A percentile compares a stretch with the other conserved stretches of the same genome.
Conservation (phyloP, 1,139 yeast genomes). For the Fermentozyma sake region DNA sequence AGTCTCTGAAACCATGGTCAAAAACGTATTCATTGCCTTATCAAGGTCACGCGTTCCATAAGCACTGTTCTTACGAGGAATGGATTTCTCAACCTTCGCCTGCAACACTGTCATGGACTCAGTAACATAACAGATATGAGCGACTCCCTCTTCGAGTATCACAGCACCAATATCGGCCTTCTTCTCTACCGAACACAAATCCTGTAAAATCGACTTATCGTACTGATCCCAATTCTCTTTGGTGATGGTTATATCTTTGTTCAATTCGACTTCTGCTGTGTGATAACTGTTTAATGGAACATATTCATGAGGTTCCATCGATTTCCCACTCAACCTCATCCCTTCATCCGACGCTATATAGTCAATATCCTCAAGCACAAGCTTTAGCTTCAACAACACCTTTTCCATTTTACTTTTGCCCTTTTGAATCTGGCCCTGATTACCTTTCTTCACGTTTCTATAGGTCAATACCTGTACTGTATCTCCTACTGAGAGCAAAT, state of each 20-base stretch:
- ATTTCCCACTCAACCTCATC: conserved; percentile 77
- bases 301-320: conserved; percentile 67
- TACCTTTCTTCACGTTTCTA: conserved; percentile 56
- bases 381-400: conserved; percentile 49
- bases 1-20: conserved; percentile 59
- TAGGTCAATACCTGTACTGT: conserved; percentile 63
- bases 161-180: conserved; percentile 94
- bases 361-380: conserved; percentile 67
- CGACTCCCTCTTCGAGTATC: conserved; percentile 90
- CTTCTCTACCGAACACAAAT: conserved; percentile 69
- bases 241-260: conserved; percentile 61
- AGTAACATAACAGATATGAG: conserved; percentile 85
- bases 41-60: conserved; percentile 79
- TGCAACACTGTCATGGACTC: conserved; percentile 84
- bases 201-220: conserved; percentile 59
- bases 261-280: conserved; percentile 75
- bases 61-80: conserved; percentile 77
- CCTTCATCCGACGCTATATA: conserved; percentile 75
- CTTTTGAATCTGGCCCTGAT: conserved; percentile 12
- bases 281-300: conserved; percentile 85
- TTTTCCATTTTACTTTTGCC: conserved; percentile 53
- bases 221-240: conserved; percentile 82
- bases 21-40: conserved; percentile 70
- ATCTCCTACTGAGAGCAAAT: conserved; percentile 73
- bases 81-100: conserved; percentile 73